Evolutionary conservation across 1,284 basidiomycete species (phyloP).

Genomic region (Tylopilus sp.): DNA sequence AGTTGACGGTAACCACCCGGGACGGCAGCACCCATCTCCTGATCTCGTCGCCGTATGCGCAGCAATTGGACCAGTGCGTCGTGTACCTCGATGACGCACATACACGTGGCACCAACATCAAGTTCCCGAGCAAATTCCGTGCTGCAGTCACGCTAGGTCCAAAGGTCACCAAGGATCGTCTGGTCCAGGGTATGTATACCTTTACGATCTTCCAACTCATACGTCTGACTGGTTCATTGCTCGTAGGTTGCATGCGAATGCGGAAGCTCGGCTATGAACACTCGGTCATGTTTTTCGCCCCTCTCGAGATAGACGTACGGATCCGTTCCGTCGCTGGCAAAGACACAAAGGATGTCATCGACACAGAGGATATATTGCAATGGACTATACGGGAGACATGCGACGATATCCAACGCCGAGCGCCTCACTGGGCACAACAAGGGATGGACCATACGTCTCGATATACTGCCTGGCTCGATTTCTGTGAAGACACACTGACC

Average conservation of each 20-base stretch:
- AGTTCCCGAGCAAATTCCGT: slow-evolving; percentile 40
- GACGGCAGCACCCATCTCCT: slow-evolving; percentile 39
- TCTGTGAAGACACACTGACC: slow-evolving; percentile 5
- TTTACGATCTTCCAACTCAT: too few species aligned
- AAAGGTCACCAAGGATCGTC: slow-evolving; percentile 48
- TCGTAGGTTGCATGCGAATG: slow-evolving; percentile 1
- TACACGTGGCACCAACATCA: slow-evolving; percentile 54
- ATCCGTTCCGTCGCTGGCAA: neutral
- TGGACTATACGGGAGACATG: slow-evolving; percentile 48
- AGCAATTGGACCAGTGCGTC: slow-evolving; percentile 41
- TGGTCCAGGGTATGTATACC: slow-evolving; percentile 43
- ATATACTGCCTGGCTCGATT: slow-evolving; percentile 30
- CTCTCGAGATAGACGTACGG: neutral
- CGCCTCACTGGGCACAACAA: slow-evolving; percentile 45
- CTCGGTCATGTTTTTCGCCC: slow-evolving; percentile 1
- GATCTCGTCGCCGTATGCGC: slow-evolving; percentile 39
- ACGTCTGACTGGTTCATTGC: neutral
- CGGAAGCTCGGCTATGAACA: neutral
- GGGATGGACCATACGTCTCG: slow-evolving; percentile 40
- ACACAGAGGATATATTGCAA: slow-evolving; percentile 36
- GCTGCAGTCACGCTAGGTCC: slow-evolving; percentile 51
- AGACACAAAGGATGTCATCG: slow-evolving; percentile 11
- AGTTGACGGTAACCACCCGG: slow-evolving; percentile 38
- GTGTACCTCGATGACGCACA: slow-evolving; percentile 55
- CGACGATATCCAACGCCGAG: slow-evolving; percentile 36